Conservation (phyloP, 2,329 filamentous ascomycete genomes). For the Neopestalotiopsis clavispora region DNA sequence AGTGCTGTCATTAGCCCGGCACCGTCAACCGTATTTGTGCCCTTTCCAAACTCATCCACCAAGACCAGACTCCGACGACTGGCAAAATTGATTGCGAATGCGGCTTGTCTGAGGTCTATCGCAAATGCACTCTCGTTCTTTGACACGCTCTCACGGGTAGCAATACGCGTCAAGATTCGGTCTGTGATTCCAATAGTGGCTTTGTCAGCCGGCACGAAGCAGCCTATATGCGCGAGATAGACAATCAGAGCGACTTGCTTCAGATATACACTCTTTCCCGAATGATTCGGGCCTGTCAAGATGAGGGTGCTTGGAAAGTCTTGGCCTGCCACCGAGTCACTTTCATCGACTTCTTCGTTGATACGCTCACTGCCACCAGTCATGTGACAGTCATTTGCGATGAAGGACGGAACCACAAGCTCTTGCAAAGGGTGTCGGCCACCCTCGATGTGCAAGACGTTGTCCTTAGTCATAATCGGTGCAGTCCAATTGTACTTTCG, state of each 20-base stretch:
- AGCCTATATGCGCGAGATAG: constrained; percentile 90
- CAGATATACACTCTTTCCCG: constrained; percentile 93
- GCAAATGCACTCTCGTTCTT: constrained; percentile 67
- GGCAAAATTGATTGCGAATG: constrained; percentile 74
- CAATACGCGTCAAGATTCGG: constrained; percentile 86
- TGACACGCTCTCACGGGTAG: constrained; percentile 70
- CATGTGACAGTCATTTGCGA: constrained; percentile 81
- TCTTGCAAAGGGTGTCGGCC: constrained; percentile 91
- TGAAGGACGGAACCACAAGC: constrained; percentile 77
- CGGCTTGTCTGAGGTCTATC: constrained; percentile 86
- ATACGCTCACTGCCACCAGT: constrained; percentile 58
- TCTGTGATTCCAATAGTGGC: constrained; percentile 88
- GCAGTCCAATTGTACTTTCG: constrained; percentile 72
- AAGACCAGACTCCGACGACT: constrained; percentile 80
- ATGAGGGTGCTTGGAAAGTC: constrained; percentile 70
- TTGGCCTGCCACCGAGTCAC: constrained; percentile 11
- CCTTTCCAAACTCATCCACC: constrained; percentile 89
- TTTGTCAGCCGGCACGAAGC: constrained; percentile 81
- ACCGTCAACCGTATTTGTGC: constrained; percentile 62
- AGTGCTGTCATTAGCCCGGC: constrained; percentile 63
- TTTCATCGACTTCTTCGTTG: constrained; percentile 21
- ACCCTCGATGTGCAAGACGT: constrained; percentile 73
- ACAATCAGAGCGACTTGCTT: constrained; percentile 92
- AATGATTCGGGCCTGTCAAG: constrained; percentile 93
- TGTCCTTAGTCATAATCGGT: constrained; percentile 73